Evolutionary conservation across 352 stramenopile species (phyloP), one percentile per base, ranked within the genome.

Genomic region (Aphanomyces cochlioides): DNA sequence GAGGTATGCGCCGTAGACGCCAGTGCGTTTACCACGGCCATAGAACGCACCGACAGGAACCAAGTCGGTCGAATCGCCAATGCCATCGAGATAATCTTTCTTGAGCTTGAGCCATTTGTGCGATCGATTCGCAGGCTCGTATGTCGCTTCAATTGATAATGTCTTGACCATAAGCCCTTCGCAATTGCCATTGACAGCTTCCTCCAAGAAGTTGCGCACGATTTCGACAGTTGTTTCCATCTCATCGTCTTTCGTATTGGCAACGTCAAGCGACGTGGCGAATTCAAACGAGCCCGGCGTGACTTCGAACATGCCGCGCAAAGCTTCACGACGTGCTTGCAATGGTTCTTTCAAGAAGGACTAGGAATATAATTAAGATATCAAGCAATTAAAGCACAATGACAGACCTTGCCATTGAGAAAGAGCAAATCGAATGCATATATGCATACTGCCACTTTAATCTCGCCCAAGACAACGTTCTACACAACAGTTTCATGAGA

Each of bases 31-130:
- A 50, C 96, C 90, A 6, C 85, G 80, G 4, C 98, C 98, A 66
- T 98, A 85, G 80, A 98, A 99, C 8, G 96, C 97, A n/a, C 97
- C 98, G 54, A 99, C 94, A 2, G 96, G 96, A 37, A 99, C 97
- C 21, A 99, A 80, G 77, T 99, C 98, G 2, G 98, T 90, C 8
- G 96, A 99, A 77, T 99, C 97, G 7, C 95, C 96, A 48, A 99
- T 93, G 21, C 96, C 96, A 34, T 99, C 96, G 1, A 99, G 77
- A 70, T 99, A 99, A 79, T 99, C 98, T 77, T 99, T 99, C 80
- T 99, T 99, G 6, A 99, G 87, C 77, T 99, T 99, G 50, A 99
- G 85, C 98, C 98, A 99, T 78, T 99, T 99, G 66, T 99, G 85
- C 7, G 95, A 99, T 45, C 97, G 90, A 71, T 97, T 97, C 6